Conservation (phyloP, 164 flowering plant genomes). For the Amborella trichopoda region DNA sequence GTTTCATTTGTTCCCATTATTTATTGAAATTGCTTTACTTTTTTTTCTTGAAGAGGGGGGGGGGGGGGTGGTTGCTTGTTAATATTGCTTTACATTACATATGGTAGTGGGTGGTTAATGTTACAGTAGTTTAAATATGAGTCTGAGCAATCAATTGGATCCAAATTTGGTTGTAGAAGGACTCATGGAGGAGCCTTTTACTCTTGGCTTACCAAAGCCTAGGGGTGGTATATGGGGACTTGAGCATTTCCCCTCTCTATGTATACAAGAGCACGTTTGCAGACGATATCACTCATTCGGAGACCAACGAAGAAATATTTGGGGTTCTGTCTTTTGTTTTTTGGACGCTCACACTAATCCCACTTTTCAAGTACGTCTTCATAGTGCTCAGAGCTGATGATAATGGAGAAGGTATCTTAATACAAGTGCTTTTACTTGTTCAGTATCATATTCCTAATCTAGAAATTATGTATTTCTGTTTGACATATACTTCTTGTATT, state of each 20-base stretch:
- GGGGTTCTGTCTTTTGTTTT: slow-evolving; percentile 76
- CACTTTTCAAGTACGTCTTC: slow-evolving; percentile 68
- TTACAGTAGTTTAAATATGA: too few species aligned
- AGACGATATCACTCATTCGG: slow-evolving; percentile 70
- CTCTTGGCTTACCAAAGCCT: slow-evolving; percentile 79
- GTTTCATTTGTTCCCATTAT: too few species aligned
- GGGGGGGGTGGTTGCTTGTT: too few species aligned
- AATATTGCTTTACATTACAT: too few species aligned
- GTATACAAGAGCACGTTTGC: slow-evolving; percentile 87
- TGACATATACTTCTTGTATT: too few species aligned
- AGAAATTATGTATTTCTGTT: too few species aligned
- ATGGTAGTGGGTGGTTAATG: too few species aligned
- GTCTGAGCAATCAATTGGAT: too few species aligned
- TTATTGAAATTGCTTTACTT: too few species aligned
- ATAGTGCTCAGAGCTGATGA: slow-evolving; percentile 75
- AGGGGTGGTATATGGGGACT: slow-evolving; percentile 88
- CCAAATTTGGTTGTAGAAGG: too few species aligned
- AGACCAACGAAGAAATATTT: slow-evolving; percentile 78
- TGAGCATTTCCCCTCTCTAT: slow-evolving; percentile 78
- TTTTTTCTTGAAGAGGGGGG: too few species aligned
- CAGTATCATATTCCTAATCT: too few species aligned
- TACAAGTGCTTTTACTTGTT: not conserved
- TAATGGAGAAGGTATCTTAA: slow-evolving; percentile 57
- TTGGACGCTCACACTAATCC: slow-evolving; percentile 68
- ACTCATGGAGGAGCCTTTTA: slow-evolving; percentile 59